Conservation (phyloP, 441 rosid species). For the Pelargonium myrrhifolium region DNA sequence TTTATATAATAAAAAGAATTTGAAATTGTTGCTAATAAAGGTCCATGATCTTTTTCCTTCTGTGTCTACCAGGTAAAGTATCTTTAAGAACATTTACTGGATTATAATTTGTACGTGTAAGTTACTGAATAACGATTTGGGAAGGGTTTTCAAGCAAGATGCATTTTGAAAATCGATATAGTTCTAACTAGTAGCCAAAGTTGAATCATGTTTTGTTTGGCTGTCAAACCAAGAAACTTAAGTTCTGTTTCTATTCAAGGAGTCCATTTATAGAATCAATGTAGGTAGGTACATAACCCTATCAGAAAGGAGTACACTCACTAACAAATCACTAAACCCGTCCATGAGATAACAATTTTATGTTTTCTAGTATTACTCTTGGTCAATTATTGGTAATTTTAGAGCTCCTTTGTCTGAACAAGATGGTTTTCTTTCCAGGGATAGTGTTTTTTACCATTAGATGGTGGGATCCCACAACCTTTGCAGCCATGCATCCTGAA, state of each 20-base stretch:
- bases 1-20: too few species aligned
- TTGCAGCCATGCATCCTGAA: slow-evolving; percentile 83
- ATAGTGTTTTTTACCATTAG: slow-evolving; percentile 91
- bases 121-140: too few species aligned
- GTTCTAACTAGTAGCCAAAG: not conserved
- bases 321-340: not conserved
- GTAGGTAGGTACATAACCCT: not conserved
- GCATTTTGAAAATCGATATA: too few species aligned
- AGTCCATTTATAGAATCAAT: too few species aligned
- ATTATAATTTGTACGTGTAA: too few species aligned
- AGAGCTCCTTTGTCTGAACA: slow-evolving; percentile 1
- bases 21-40: too few species aligned
- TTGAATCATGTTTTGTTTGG: not conserved
- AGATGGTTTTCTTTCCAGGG: slow-evolving; percentile 38
- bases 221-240: not conserved
- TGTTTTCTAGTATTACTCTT: not conserved
- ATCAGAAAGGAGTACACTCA: not conserved
- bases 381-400: slow-evolving; percentile 2
- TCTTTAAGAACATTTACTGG: too few species aligned
- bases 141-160: too few species aligned
- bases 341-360: slow-evolving; percentile 7
- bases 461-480: slow-evolving; percentile 93
- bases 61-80: too few species aligned
- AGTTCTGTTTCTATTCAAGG: too few species aligned
- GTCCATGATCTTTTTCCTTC: too few species aligned